Percentiles rank a stretch among this genome's conserved stretches.
These are phyloP conservation scores for Aspergillus nanangensis DNA, from an alignment of 495 filamentous ascomycete genomes.

Conservation along the genomic window DNA sequence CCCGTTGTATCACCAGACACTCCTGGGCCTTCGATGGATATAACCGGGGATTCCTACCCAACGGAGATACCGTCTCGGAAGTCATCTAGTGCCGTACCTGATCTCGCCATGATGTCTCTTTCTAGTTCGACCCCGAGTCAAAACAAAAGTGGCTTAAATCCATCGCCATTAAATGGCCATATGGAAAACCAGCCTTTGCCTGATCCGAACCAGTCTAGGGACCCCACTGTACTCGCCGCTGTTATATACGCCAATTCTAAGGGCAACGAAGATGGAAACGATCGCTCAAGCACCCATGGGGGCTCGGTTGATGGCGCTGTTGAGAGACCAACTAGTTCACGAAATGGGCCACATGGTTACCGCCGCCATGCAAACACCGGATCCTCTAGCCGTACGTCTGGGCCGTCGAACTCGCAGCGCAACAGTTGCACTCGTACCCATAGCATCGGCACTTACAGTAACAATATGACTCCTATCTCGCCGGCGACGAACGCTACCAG, in stretches of 20 bases:
- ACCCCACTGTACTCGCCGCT: conserved; percentile 30
- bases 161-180: conserved; percentile 1
- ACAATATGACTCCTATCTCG: conserved; percentile 42
- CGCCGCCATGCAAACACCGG: conserved; percentile 33
- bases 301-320: conserved; percentile 15
- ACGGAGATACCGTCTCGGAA: conserved; percentile 27
- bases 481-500: conserved; percentile 51
- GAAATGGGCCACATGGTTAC: conserved; percentile 18
- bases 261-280: conserved; percentile 6
- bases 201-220: conserved; percentile 12
- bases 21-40: conserved; percentile 37
- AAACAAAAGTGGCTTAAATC: not conserved
- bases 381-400: conserved; percentile 33
- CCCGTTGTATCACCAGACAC: conserved; percentile 39
- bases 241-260: conserved; percentile 25
- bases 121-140: conserved; percentile 10
- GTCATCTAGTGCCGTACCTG: conserved; percentile 35
- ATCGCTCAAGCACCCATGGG: conserved; percentile 12
- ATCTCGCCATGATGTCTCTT: conserved; percentile 26
- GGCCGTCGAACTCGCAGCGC: conserved; percentile 33
- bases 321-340: conserved; percentile 30
- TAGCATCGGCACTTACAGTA: conserved; percentile 39
- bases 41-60: conserved; percentile 23
- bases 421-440: conserved; percentile 43
- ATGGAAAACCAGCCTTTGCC: not conserved